Conservation (phyloP, 495 filamentous ascomycete genomes). For the Talaromyces liani region DNA sequence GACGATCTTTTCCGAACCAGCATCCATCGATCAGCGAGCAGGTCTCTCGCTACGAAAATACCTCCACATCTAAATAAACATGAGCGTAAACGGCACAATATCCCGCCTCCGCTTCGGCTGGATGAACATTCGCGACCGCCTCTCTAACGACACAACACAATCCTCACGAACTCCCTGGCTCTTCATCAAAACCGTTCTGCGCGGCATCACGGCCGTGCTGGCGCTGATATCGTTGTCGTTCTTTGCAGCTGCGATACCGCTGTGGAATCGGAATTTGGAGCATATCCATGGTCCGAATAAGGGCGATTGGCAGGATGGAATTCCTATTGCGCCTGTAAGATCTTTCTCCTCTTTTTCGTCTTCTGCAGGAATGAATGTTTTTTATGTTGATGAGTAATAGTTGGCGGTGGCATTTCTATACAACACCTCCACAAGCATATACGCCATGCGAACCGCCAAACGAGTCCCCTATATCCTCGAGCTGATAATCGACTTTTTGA, state of each 20-base stretch:
- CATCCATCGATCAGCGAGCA: background rate
- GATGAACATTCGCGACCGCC: background rate
- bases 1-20: background rate
- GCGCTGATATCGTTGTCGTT: conserved; percentile 6
- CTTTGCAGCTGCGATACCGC: conserved; percentile 10
- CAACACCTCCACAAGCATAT: conserved; percentile 4
- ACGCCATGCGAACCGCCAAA: background rate
- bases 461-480: background rate
- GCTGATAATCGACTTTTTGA: conserved; percentile 8
- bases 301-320: conserved; percentile 13
- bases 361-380: too few species aligned
- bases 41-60: background rate
- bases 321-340: conserved; percentile 11
- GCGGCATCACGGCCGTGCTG: conserved; percentile 3
- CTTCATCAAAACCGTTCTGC: conserved; percentile 7
- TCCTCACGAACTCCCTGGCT: conserved; percentile 2
- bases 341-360: too few species aligned
- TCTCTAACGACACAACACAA: background rate
- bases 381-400: too few species aligned
- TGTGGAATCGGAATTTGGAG: conserved; percentile 9
- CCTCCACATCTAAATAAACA: background rate
- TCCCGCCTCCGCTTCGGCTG: background rate
- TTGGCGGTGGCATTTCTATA: conserved; percentile 6
- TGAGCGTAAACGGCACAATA: background rate
- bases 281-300: conserved; percentile 6